Evolutionary conservation across 2,329 filamentous ascomycete species (phyloP), one percentile per base, ranked within the genome.

Genomic region (Exophiala calicioides): DNA sequence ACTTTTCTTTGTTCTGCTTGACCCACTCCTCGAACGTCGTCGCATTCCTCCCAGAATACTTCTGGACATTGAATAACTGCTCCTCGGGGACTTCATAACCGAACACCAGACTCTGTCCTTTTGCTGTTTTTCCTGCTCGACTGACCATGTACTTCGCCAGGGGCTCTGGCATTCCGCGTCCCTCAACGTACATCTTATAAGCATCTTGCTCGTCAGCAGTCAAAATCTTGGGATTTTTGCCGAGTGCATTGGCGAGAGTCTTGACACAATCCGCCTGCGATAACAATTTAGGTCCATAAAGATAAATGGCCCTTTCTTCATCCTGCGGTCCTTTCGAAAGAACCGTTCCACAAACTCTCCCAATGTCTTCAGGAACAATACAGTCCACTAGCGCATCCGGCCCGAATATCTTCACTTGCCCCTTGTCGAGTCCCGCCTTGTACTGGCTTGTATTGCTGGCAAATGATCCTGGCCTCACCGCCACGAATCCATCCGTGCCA

Each of bases 281-380:
- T 15, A 68, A 26, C 8, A 66, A 27, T 33, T 70, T 40, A 1
- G 69, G 67, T 2, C 70, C 72, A 38, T 62, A 64, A 8, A 75
- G 46, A 38, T 61, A 61, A 12, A 74, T 40, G 37, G 44, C 63
- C 9, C 54, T 50, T 13, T 62, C 59, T 15, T 65, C 57, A 16
- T 60, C 52, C 3, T 44, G 49, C 6, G 59, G 56, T 2, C 66
- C 65, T 13, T 65, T 56, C 2, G 60, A 67, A 2, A 76, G 61
- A 6, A 75, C 56, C 0, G 52, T 61, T 3, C 71, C 74, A 21
- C 56, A 56, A 2, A 74, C 73, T 13, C 59, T 53, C 8, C 75
- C 75, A 32, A 78, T 75, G 52, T 77, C 73, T 2, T 58, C 58
- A 0, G 70, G 68, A 0, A 66, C 56, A 37, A 77, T 69, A 16